A percentile compares a stretch with the other conserved stretches of the same genome.
phyloP scores from a whole-genome alignment of 306 rosid genomes.

The Trichosanthes cucumerina region DNA sequence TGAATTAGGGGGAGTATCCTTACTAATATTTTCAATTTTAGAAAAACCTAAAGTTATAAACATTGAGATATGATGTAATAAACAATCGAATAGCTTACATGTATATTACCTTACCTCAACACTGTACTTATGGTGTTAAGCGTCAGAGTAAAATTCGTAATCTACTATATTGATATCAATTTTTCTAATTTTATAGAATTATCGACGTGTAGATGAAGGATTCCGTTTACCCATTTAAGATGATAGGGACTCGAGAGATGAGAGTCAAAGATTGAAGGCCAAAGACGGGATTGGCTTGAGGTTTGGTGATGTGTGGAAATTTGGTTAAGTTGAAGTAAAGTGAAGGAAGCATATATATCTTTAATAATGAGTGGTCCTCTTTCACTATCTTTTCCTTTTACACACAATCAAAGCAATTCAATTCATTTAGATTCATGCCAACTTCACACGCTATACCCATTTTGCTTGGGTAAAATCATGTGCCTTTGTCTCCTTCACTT shows the following conservation, averaged over 20 bases:
- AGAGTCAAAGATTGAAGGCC: background rate
- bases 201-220: background rate
- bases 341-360: slow-evolving; percentile 7
- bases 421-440: background rate
- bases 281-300: background rate
- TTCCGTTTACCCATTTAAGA: background rate
- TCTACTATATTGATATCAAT: background rate
- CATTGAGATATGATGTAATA: background rate
- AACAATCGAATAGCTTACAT: background rate
- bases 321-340: slow-evolving; percentile 5
- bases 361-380: slow-evolving; percentile 9
- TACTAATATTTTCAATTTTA: background rate
- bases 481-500: background rate
- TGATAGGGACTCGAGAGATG: background rate
- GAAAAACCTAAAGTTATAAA: background rate
- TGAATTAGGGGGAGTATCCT: too few relatives aligned
- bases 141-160: background rate
- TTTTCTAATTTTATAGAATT: background rate
- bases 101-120: background rate
- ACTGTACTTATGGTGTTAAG: background rate
- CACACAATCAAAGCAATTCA: slow-evolving; percentile 6
- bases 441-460: slow-evolving; percentile 9
- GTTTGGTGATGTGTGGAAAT: slow-evolving; percentile 4
- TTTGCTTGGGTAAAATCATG: slow-evolving; percentile 6
- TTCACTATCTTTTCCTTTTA: background rate